Evolutionary conservation across 176 grass and related monocot genomes (phyloP).

Genomic region (Pharus latifolius): DNA sequence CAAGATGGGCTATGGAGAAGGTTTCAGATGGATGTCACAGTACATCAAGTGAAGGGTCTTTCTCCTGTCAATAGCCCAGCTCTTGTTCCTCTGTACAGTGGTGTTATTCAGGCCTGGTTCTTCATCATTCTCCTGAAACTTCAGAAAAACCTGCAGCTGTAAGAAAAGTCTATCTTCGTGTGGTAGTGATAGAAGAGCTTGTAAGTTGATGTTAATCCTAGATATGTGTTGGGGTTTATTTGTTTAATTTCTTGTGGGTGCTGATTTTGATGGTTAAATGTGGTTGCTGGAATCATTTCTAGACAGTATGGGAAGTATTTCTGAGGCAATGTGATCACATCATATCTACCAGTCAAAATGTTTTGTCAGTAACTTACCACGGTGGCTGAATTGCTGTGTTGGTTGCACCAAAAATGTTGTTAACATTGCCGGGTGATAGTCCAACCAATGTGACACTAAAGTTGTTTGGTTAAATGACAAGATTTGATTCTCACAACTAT

Average conservation of each 20-base stretch:
- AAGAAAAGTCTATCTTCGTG: not conserved
- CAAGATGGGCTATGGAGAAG: slow-evolving; percentile 55
- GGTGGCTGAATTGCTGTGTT: no score
- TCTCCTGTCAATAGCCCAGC: not conserved
- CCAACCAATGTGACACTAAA: no score
- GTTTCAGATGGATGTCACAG: slow-evolving; percentile 64
- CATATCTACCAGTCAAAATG: not conserved
- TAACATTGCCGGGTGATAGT: no score
- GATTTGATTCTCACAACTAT: no score
- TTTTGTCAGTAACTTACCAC: not conserved
- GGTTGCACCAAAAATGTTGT: no score
- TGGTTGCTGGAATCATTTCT: not conserved
- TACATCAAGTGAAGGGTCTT: slow-evolving; percentile 43
- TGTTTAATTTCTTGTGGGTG: slow-evolving; percentile 14
- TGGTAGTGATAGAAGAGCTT: slow-evolving; percentile 18
- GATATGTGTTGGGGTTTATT: not conserved
- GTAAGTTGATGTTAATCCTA: slow-evolving; percentile 24
- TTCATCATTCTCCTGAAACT: not conserved
- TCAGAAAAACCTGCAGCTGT: slow-evolving; percentile 7
- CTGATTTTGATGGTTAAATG: not conserved
- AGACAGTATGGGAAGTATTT: not conserved
- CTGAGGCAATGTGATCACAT: not conserved
- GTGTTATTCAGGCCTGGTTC: slow-evolving; percentile 8
- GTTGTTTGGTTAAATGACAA: no score
- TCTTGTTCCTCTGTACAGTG: not conserved